Evolutionary conservation across 164 flowering plant genomes (phyloP).

Genomic region (Hamamelis virginiana): DNA sequence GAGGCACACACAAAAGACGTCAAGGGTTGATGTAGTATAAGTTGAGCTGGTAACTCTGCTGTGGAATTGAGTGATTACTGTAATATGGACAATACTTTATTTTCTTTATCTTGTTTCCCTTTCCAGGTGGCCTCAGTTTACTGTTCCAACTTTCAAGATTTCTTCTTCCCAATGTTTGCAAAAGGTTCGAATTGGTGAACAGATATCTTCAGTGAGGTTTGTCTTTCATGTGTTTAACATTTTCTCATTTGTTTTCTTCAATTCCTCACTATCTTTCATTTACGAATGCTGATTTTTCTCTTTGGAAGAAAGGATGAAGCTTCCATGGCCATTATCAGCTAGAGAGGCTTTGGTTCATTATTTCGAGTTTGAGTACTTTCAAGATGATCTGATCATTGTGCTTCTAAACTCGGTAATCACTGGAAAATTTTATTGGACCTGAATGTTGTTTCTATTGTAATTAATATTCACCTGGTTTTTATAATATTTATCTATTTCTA

Average conservation of each 20-base stretch:
- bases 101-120: neutral
- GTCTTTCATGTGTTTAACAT: slow-evolving; percentile 13
- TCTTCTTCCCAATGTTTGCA: slow-evolving; percentile 50
- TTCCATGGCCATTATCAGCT: slow-evolving; percentile 87
- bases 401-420: slow-evolving; percentile 70
- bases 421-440: neutral
- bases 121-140: slow-evolving; percentile 85
- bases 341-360: slow-evolving; percentile 80
- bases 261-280: slow-evolving; percentile 2
- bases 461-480: slow-evolving; percentile 1
- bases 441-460: neutral
- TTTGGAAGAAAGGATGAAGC: slow-evolving; percentile 94
- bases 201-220: slow-evolving; percentile 83
- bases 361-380: slow-evolving; percentile 66
- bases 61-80: neutral
- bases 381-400: slow-evolving; percentile 70
- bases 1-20: too few relatives aligned
- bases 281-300: slow-evolving; percentile 31
- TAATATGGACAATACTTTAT: neutral
- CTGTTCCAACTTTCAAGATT: slow-evolving; percentile 74
- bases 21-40: neutral
- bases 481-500: neutral
- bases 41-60: neutral
- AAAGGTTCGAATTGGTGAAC: slow-evolving; percentile 68
- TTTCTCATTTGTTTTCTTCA: neutral